Evolutionary conservation across 176 grass and related monocot species (phyloP), one percentile per base, ranked within the genome.

Genomic region (Miscanthus lutarioriparius): DNA sequence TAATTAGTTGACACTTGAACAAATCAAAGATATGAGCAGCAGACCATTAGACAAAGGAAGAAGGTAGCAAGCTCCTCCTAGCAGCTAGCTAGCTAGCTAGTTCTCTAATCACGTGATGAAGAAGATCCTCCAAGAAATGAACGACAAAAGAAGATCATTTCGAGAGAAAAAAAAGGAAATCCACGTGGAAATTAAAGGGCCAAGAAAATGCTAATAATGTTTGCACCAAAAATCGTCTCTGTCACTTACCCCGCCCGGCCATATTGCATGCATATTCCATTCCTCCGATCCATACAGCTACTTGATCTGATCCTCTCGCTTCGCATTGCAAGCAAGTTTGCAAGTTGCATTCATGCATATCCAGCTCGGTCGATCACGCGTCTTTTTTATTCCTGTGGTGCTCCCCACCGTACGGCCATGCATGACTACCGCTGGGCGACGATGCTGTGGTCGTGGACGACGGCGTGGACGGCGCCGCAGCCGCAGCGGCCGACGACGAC

Each of bases 181-280:
- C 6, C 14, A 74, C 62, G 25, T 28, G 5, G 25, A 28, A 64
- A 64, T 6, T 28, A 28, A 30, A 48, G 44, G 25, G 26, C 71
- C 25, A 30, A 67, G 38, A 54, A 54, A 86, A 82, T 77, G 26
- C 4, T 66, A 30, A 62, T 33, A 39, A 62, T 90, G 84, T 33
- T 25, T 70, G 48, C 48, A 80, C 39, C 38, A 70, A 86, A 75
- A 90, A 84, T 75, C 67, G 75, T 62, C 67, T 28, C 70, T 58
- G 37, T 13, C 67, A 87, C 89, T 87, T 87, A 87, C 89, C 27
- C 38, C 56, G 53, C 1, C 49, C 19, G n/a, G 8, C 22, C 53
- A 85, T 90, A 90, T 90, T 79, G 79, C 88, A 74, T 87, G 88
- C 74, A 59, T 68, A 74, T 75, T 83, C 75, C 39, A 74, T 75